These are phyloP conservation scores for Colletotrichum coccodes DNA, from an alignment of 2,329 filamentous ascomycete genomes.

Conservation along the genomic window DNA sequence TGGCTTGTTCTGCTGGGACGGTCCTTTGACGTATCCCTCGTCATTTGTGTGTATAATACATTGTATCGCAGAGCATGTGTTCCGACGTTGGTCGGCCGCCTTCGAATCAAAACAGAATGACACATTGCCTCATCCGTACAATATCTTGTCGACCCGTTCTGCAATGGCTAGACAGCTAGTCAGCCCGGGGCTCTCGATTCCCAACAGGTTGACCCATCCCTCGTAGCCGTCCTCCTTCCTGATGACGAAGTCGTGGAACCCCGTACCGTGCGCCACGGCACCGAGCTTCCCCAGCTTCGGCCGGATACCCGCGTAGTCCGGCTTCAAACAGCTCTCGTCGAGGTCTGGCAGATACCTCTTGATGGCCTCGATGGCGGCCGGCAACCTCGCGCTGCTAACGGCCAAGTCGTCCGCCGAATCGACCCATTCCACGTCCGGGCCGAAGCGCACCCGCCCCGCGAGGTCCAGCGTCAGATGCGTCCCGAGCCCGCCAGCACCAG, in stretches of 20 bases:
- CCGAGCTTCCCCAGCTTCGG: slow-evolving; percentile 78
- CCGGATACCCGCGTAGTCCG: slow-evolving; percentile 92
- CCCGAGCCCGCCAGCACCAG: slow-evolving; percentile 85
- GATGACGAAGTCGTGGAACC: slow-evolving; percentile 88
- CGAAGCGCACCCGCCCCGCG: slow-evolving; percentile 85
- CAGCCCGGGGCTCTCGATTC: slow-evolving; percentile 92
- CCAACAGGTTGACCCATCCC: slow-evolving; percentile 90
- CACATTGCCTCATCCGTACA: slow-evolving; percentile 50
- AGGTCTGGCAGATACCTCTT: slow-evolving; percentile 81
- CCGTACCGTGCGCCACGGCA: slow-evolving; percentile 70
- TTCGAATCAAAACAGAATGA: slow-evolving; percentile 23
- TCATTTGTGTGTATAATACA: not conserved
- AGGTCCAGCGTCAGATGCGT: slow-evolving; percentile 95
- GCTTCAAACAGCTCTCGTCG: slow-evolving; percentile 70
- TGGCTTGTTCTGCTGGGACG: not conserved
- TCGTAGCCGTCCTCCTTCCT: slow-evolving; percentile 78
- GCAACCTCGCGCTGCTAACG: slow-evolving; percentile 71
- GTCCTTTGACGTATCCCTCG: not conserved
- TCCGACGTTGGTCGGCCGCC: not conserved
- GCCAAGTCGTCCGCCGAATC: slow-evolving; percentile 75
- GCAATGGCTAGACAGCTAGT: slow-evolving; percentile 89
- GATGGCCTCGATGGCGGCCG: slow-evolving; percentile 79
- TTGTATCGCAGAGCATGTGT: not conserved
- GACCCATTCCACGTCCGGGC: slow-evolving; percentile 96
- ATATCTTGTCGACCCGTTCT: slow-evolving; percentile 71